Conservation (phyloP, 1,139 yeast species). For the Zygosaccharomyces sapae region DNA sequence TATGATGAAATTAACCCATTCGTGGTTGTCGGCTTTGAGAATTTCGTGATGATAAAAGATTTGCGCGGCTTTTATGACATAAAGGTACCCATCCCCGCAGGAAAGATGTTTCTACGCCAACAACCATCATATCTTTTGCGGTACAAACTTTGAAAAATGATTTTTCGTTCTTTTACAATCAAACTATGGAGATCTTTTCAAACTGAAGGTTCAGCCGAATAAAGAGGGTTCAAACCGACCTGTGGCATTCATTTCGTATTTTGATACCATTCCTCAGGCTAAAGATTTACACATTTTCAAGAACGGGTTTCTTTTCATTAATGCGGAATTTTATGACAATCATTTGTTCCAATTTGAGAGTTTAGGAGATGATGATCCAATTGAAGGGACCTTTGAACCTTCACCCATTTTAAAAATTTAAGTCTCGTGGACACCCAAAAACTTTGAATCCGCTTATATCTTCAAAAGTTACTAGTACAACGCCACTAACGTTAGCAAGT, state of each 20-base stretch:
- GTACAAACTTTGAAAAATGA: slow-evolving; percentile 58
- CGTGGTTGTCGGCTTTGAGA: slow-evolving; percentile 49
- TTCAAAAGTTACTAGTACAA: slow-evolving; percentile 36
- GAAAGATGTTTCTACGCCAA: slow-evolving; percentile 20
- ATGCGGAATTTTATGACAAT: slow-evolving; percentile 59
- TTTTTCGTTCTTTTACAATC: slow-evolving; percentile 75
- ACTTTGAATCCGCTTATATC: slow-evolving; percentile 57
- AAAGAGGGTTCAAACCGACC: slow-evolving; percentile 39
- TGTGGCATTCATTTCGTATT: slow-evolving; percentile 51
- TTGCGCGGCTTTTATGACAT: slow-evolving; percentile 35
- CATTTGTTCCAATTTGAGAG: slow-evolving; percentile 70
- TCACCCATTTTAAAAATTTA: slow-evolving; percentile 51
- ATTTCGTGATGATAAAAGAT: slow-evolving; percentile 45
- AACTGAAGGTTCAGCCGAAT: slow-evolving; percentile 50
- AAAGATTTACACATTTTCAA: slow-evolving; percentile 56
- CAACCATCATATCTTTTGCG: slow-evolving; percentile 47
- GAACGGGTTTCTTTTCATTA: slow-evolving; percentile 72
- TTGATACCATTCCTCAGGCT: slow-evolving; percentile 68
- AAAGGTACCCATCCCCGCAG: slow-evolving; percentile 53
- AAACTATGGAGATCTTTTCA: slow-evolving; percentile 72
- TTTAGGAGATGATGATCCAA: slow-evolving; percentile 55
- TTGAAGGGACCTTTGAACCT: slow-evolving; percentile 34
- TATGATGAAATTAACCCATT: slow-evolving; percentile 51
- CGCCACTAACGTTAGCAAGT: slow-evolving; percentile 28
- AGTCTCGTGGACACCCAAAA: slow-evolving; percentile 52